Conservation (phyloP, 2,329 filamentous ascomycete genomes). For the Rugonectria rugulosa region DNA sequence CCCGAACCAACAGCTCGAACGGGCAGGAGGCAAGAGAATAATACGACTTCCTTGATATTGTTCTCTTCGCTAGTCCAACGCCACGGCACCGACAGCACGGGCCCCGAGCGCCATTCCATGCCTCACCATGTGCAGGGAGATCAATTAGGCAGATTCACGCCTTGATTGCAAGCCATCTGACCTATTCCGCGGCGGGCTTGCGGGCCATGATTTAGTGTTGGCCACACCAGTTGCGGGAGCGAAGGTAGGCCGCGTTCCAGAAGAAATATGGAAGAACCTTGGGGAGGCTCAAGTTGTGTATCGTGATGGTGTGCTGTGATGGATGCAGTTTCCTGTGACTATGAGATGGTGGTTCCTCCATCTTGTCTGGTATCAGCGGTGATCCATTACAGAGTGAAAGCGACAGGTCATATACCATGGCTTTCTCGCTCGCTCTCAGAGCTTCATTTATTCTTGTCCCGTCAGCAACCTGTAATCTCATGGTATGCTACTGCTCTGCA, state of each 20-base stretch:
- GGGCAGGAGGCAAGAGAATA: constrained; percentile 30
- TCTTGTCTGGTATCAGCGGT: no score
- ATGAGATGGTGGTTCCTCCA: no score
- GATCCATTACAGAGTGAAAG: no score
- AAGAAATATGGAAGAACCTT: background rate
- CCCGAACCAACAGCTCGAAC: constrained; percentile 18
- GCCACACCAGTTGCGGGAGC: background rate
- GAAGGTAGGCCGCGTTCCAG: constrained; percentile 1
- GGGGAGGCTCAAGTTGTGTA: no score
- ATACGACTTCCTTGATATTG: constrained; percentile 37
- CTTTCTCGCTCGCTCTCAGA: no score
- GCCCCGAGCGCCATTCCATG: background rate
- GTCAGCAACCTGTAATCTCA: no score
- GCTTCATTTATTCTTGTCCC: no score
- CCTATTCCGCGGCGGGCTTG: background rate
- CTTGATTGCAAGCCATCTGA: constrained; percentile 7
- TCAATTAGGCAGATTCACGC: background rate
- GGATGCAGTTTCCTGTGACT: no score
- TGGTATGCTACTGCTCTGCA: no score
- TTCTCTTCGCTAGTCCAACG: constrained; percentile 24
- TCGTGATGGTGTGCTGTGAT: no score
- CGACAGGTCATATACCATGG: no score
- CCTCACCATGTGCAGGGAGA: background rate
- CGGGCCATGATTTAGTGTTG: constrained; percentile 11
- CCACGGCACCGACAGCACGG: constrained; percentile 13